Conservation (phyloP, 2,329 filamentous ascomycete genomes). For the Penicillium decumbens region DNA sequence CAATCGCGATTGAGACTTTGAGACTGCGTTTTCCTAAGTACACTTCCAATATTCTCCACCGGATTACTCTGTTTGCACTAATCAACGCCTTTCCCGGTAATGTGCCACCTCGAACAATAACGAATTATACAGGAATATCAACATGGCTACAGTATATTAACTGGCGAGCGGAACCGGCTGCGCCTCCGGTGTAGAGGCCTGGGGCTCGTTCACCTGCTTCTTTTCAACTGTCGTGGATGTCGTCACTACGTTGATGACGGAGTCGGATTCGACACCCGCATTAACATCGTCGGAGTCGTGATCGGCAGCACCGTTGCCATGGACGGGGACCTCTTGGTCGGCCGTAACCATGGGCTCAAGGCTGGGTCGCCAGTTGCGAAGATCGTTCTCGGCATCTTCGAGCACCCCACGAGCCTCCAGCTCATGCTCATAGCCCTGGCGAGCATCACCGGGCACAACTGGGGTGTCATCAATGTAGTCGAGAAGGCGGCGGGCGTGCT, state of each 20-base stretch:
- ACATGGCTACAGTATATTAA: conserved; percentile 12
- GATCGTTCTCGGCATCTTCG: conserved; percentile 85
- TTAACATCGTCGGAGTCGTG: conserved; percentile 8
- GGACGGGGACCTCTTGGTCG: conserved; percentile 27
- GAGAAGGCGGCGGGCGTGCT: conserved; percentile 79
- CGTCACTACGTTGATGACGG: not conserved
- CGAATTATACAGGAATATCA: conserved; percentile 8
- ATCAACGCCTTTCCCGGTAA: not conserved
- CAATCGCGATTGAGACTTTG: not conserved
- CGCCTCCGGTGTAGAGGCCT: not conserved
- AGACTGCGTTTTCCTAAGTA: not conserved
- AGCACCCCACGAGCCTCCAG: conserved; percentile 75
- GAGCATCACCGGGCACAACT: conserved; percentile 77
- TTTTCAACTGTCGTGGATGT: not conserved
- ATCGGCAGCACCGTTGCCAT: not conserved
- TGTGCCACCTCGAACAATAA: conserved; percentile 1
- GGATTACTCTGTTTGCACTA: not conserved
- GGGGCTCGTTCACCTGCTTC: conserved; percentile 17
- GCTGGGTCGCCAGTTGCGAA: conserved; percentile 65
- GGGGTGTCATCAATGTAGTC: conserved; percentile 84
- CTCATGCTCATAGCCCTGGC: conserved; percentile 61
- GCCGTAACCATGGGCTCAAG: conserved; percentile 53
- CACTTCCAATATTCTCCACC: conserved; percentile 5
- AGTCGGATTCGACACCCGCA: not conserved
- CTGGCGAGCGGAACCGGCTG: not conserved